These are phyloP conservation scores for Barnettozyma sp. DNA, from an alignment of 805 yeast genomes.

Conservation along the genomic window DNA sequence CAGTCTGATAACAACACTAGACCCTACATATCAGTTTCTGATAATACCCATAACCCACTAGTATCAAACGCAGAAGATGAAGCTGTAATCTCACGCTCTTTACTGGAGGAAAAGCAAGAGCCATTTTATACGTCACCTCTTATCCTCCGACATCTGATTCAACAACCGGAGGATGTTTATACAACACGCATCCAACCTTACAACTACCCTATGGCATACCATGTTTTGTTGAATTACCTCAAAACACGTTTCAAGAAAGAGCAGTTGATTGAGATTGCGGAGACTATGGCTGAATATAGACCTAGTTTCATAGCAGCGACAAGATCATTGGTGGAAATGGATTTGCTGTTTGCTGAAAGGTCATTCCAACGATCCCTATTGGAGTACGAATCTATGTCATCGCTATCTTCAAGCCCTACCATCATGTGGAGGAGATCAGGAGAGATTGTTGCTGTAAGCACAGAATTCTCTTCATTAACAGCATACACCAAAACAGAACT, in stretches of 20 bases:
- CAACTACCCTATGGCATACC: slow-evolving; percentile 92
- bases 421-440: slow-evolving; percentile 85
- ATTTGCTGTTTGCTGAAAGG: slow-evolving; percentile 54
- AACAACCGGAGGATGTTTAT: slow-evolving; percentile 77
- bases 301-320: slow-evolving; percentile 77
- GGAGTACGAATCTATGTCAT: slow-evolving; percentile 47
- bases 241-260: slow-evolving; percentile 62
- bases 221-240: slow-evolving; percentile 70
- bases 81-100: slow-evolving; percentile 12
- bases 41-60: slow-evolving; percentile 18
- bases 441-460: slow-evolving; percentile 72
- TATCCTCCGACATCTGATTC: slow-evolving; percentile 48
- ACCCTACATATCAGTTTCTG: slow-evolving; percentile 25
- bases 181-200: slow-evolving; percentile 70
- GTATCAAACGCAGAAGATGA: slow-evolving; percentile 5
- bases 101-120: slow-evolving; percentile 10
- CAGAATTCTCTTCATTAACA: slow-evolving; percentile 64
- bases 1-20: slow-evolving; percentile 25
- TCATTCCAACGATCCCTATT: slow-evolving; percentile 48
- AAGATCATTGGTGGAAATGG: slow-evolving; percentile 63
- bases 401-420: slow-evolving; percentile 65
- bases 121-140: slow-evolving; percentile 51
- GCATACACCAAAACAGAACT: slow-evolving; percentile 55
- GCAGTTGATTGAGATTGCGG: slow-evolving; percentile 54
- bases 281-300: slow-evolving; percentile 45